phyloP scores from a whole-genome alignment of 108 stramenopile species.

The Schizochytrium sp. region DNA sequence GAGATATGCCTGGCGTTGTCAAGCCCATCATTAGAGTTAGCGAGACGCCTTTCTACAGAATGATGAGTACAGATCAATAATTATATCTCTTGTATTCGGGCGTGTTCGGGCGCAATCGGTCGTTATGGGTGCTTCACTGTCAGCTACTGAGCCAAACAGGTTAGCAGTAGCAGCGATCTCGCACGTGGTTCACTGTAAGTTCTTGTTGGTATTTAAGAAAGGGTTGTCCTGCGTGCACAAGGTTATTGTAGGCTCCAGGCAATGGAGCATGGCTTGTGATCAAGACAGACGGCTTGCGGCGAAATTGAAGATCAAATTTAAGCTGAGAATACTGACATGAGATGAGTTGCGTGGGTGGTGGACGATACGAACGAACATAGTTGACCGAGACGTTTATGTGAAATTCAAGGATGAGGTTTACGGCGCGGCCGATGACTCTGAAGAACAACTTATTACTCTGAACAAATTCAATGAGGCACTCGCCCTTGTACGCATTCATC shows the following conservation, averaged over 20 bases:
- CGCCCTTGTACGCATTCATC: neutral
- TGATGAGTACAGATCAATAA: no score
- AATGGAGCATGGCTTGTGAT: no score
- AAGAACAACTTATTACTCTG: neutral
- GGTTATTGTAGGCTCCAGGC: no score
- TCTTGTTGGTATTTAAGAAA: neutral
- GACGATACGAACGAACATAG: neutral
- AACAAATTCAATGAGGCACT: conserved; percentile 29
- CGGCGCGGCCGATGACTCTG: neutral
- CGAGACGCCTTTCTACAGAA: no score
- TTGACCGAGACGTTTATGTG: conserved; percentile 29
- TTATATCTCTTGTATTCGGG: no score
- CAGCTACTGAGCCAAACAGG: conserved; percentile 43
- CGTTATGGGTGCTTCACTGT: conserved; percentile 22
- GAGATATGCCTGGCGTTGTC: no score
- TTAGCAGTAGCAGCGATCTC: conserved; percentile 50
- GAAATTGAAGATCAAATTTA: no score
- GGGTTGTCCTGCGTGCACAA: no score
- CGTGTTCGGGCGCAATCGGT: no score
- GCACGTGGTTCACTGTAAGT: conserved; percentile 59
- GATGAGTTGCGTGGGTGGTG: neutral
- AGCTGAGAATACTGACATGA: no score
- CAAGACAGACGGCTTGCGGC: no score
- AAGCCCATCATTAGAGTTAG: no score
- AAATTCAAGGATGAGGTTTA: neutral